These are phyloP conservation scores for Apiospora malaysiana DNA, from an alignment of 2,329 filamentous ascomycete genomes.

Conservation along the genomic window DNA sequence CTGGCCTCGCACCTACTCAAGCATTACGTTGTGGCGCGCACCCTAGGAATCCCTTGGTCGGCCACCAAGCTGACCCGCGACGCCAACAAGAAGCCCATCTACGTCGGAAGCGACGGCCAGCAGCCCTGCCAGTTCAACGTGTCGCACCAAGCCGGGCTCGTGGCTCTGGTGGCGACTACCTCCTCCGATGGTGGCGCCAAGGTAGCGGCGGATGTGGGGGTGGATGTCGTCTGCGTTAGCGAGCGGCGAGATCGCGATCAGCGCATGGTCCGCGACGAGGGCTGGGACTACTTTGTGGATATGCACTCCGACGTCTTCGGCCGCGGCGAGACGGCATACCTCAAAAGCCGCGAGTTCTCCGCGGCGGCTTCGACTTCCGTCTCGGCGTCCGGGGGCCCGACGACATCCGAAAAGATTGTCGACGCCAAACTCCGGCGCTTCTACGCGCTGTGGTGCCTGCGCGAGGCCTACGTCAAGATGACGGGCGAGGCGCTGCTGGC, in stretches of 20 bases:
- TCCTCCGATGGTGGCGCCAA: constrained; percentile 32
- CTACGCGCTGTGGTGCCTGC: constrained; percentile 79
- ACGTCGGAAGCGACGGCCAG: constrained; percentile 33
- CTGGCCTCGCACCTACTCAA: constrained; percentile 77
- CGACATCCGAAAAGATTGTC: constrained; percentile 45
- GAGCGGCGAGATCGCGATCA: constrained; percentile 71
- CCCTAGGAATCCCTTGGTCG: constrained; percentile 65
- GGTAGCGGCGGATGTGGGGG: constrained; percentile 61
- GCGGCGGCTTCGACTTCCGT: constrained; percentile 27
- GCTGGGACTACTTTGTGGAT: constrained; percentile 72
- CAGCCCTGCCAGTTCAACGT: constrained; percentile 73
- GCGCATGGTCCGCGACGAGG: constrained; percentile 56
- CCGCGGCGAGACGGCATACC: constrained; percentile 63
- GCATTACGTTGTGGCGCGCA: constrained; percentile 68
- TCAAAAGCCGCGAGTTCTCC: constrained; percentile 51
- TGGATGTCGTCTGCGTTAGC: constrained; percentile 77
- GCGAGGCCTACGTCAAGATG: constrained; percentile 84
- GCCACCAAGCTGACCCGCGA: constrained; percentile 62
- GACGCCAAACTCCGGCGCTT: constrained; percentile 72
- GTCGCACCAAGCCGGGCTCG: constrained; percentile 78
- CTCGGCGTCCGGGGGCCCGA: constrained; percentile 34
- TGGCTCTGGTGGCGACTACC: constrained; percentile 65
- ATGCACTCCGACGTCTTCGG: constrained; percentile 76
- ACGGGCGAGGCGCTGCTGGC: constrained; percentile 79
- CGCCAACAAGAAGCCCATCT: constrained; percentile 60